These are phyloP conservation scores for Tylopilus sp. DNA, from an alignment of 1,284 basidiomycete genomes.

Conservation along the genomic window DNA sequence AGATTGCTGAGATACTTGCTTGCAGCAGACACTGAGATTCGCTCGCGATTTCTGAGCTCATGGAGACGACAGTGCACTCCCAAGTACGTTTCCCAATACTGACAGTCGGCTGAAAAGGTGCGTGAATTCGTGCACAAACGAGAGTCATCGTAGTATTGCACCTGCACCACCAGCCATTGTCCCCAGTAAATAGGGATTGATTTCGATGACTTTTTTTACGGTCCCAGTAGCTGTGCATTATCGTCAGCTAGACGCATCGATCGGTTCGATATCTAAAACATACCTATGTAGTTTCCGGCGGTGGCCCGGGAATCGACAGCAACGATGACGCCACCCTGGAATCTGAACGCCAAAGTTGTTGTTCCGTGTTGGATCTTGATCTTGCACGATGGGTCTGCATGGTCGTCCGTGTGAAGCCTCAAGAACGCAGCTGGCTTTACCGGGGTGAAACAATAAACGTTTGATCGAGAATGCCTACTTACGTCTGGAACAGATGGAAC, in stretches of 20 bases:
- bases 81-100: constrained; percentile 98
- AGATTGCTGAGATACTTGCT: constrained; percentile 98
- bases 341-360: constrained; percentile 97
- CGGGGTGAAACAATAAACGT: constrained; percentile 15
- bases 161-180: constrained; percentile 99
- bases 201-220: constrained; percentile 99
- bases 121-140: constrained; percentile 9
- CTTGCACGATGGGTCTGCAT: constrained; percentile 86
- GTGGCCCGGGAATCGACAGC: constrained; percentile 98
- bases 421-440: constrained; percentile 85
- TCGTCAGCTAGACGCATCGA: constrained; percentile 5
- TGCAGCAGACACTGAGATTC: constrained; percentile 97
- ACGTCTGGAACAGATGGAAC: constrained; percentile 75
- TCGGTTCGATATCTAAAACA: constrained; percentile 26
- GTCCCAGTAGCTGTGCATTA: constrained; percentile 77
- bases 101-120: constrained; percentile 72
- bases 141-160: constrained; percentile 37
- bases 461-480: constrained; percentile 35
- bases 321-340: constrained; percentile 95
- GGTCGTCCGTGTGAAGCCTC: constrained; percentile 89
- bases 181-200: constrained; percentile 97
- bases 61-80: constrained; percentile 97
- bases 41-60: constrained; percentile 95
- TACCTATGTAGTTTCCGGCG: constrained; percentile 95
- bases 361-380: constrained; percentile 99